Evolutionary conservation across 495 filamentous ascomycete species (phyloP), one percentile per base, ranked within the genome.

Genomic region (Astrocystis sublimbata): DNA sequence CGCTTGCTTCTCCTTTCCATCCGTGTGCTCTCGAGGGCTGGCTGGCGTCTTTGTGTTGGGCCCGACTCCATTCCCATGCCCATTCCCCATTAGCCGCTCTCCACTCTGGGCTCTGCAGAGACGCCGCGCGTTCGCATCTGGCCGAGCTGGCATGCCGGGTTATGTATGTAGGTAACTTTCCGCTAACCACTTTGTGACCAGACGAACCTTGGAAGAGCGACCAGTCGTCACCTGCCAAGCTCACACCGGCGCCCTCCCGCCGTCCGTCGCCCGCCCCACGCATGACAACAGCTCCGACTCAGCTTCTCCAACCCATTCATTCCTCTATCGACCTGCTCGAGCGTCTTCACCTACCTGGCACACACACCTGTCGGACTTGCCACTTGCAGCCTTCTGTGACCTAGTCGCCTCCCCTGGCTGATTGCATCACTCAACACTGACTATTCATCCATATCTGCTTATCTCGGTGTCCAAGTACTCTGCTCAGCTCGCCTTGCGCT

Each of bases 1-100:
- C n/a, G n/a, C n/a, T n/a, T n/a, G n/a, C 53, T n/a, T 31, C 36
- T 42, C 19, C 23, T 55, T 6, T 17, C 35, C 19, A 10, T 36
- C 36, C 24, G 31, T 24, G 10, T 23, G 30, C n/a, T 6, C 42
- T 26, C n/a, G n/a, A n/a, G n/a, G n/a, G 30, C n/a, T 8, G 17
- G 13, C 13, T 28, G 36, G 15, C 24, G 9, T 8, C 58, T 60
- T 60, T 60, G 58, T 52, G n/a, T n/a, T n/a, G n/a, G n/a, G n/a
- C n/a, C n/a, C n/a, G n/a, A n/a, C n/a, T n/a, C n/a, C n/a, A n/a
- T n/a, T n/a, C n/a, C n/a, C n/a, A n/a, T n/a, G n/a, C n/a, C n/a
- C n/a, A n/a, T n/a, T n/a, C n/a, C n/a, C n/a, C n/a, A n/a, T n/a
- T 47, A 1, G 21, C 21, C 31, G 1, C 35, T 26, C 12, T 12